Evolutionary conservation across 2,329 filamentous ascomycete species (phyloP), one percentile per base, ranked within the genome.

Genomic region (Catunica adiposa): DNA sequence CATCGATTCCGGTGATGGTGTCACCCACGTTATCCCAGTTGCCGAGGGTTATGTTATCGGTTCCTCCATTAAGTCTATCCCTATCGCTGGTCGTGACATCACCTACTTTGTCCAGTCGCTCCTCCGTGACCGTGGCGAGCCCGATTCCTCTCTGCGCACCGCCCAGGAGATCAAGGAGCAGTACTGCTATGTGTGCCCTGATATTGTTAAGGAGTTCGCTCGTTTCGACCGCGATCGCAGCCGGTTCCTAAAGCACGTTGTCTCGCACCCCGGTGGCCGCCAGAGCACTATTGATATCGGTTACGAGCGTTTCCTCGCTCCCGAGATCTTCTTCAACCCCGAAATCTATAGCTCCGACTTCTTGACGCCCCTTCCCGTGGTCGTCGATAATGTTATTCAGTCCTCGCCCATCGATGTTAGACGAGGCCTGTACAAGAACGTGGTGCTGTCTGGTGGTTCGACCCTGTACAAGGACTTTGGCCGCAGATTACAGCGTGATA

Each of bases 301-400:
- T 54, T 98, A 97, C 71, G 92, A 98, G 70, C 86, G 92, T 34
- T 98, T 98, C 77, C 77, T 98, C 59, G 92, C 92, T 1, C 94
- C 94, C 23, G 92, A 98, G 70, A 98, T 98, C 66, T 98, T 98
- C 73, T 98, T 98, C 80, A 98, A 98, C 71, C 92, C 92, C 29
- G 92, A 98, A 73, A 98, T 98, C 65, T 97, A 97, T 77, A 95
- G 88, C 60, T 97, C 90, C 62, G 92, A 98, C 68, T 98, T 98
- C 75, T 74, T 98, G 61, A 98, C 92, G 11, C 92, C 92, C 14
- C 79, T 98, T 7, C 92, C 92, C 23, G 86, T 80, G 53, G 92
- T 98, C 53, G 94, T 98, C 60, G 92, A 98, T 66, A 85, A 84
- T 56, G 92, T 97, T 61, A 98, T 98, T 64, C 92, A 98, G 71